Base-by-base conservation (phyloP, 163 green algal species). In the Scenedesmus sp. region DNA sequence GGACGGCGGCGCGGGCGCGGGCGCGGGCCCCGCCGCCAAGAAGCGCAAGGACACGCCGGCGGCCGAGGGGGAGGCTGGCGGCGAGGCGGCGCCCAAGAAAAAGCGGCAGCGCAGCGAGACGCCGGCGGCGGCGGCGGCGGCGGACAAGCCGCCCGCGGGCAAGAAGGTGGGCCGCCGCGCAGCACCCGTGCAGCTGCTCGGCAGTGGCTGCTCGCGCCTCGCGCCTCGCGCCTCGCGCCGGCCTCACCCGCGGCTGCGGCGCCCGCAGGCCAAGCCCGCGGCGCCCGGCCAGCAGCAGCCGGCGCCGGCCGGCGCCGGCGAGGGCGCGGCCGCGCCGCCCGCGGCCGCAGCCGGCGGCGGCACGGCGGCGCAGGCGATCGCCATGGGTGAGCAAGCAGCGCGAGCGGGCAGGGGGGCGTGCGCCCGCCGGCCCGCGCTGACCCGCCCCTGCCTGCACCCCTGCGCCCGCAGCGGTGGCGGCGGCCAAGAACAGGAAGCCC, bases 111-210 rank as follows among this genome's bases (percentile, higher is more conserved):
- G 48, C 48, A 63, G 47, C 14, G 66, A 75, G 34, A 65, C n/a
- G 29, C 50, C 50, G 53, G 51, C 17, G 22, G 22, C 50, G 44
- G 67, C 51, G 53, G 33, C 50, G 44, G 29, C 67, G 34, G 50
- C 67, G 47, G 65, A 75, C 48, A 75, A 63, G 29, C 26, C 28
- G 6, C 65, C 65, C n/a, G 47, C 47, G 15, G 47, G 45, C 3
- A 75, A 75, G 7, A 63, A 51, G 65, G 65, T 75, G 48, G 24
- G 29, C 15, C n/a, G n/a, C n/a, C n/a, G n/a, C n/a, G n/a, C n/a
- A n/a, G n/a, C n/a, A n/a, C n/a, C n/a, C n/a, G n/a, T n/a, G 28
- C 31, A 66, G 58, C 57, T 64, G 57, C 22, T 22, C 4, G 34
- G 7, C 26, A 24, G 10, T 15, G 29, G n/a, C 2, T 24, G 28